A percentile compares a stretch with the other conserved stretches of the same genome.
Evolutionary conservation across 164 flowering plant genomes (phyloP).

Genomic region (Berberis thunbergii): DNA sequence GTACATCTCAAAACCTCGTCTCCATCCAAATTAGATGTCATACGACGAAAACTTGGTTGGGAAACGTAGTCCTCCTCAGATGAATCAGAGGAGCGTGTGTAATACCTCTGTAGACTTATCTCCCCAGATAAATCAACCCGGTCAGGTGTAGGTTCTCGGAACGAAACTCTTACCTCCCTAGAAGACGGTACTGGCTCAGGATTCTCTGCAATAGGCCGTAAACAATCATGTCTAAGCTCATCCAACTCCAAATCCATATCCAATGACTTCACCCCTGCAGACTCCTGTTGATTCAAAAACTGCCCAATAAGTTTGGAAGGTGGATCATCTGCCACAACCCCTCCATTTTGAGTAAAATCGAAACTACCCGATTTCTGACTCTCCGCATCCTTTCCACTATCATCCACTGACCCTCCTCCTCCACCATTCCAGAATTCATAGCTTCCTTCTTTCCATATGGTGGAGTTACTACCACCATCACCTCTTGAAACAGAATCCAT

Average conservation of each 20-base stretch:
- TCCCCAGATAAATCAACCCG: constrained; percentile 11
- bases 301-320: constrained; percentile 19
- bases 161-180: constrained; percentile 33
- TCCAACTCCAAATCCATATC: constrained; percentile 30
- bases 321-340: constrained; percentile 6
- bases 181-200: constrained; percentile 2
- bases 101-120: constrained; percentile 11
- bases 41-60: neutral
- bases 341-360: constrained; percentile 14
- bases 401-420: neutral
- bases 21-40: neutral
- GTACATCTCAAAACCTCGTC: constrained; percentile 16
- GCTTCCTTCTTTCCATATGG: constrained; percentile 28
- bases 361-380: neutral
- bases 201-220: constrained; percentile 7
- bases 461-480: neutral
- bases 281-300: constrained; percentile 17
- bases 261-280: constrained; percentile 10
- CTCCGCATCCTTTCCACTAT: neutral
- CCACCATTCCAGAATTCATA: constrained; percentile 25
- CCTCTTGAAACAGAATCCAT: neutral
- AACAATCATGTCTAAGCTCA: constrained; percentile 13
- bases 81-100: neutral
- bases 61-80: constrained; percentile 8
- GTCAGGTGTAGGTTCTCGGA: constrained; percentile 11